Percentiles rank a stretch among this genome's conserved stretches.
phyloP scores from a whole-genome alignment of 2,329 filamentous ascomycete species.

The Canariomyces notabilis region DNA sequence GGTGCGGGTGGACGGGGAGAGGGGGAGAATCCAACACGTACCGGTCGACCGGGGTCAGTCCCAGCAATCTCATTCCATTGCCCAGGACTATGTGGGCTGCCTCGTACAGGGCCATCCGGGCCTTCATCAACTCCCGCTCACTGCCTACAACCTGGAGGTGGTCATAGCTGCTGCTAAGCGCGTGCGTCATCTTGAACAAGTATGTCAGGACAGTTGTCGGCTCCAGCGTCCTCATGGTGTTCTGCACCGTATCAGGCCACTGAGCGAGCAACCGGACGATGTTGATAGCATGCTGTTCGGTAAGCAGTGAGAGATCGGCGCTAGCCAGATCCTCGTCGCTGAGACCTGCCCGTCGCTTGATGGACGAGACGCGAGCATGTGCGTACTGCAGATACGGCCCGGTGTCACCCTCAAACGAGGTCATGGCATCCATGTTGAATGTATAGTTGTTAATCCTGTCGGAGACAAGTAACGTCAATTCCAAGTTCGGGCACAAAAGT shows the following conservation, averaged over 20 bases:
- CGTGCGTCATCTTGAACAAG: slow-evolving; percentile 82
- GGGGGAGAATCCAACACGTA: slow-evolving; percentile 12
- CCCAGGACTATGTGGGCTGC: slow-evolving; percentile 68
- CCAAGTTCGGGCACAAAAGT: too few relatives aligned
- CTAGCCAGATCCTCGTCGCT: slow-evolving; percentile 52
- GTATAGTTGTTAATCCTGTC: slow-evolving; percentile 58
- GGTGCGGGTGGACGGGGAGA: too few relatives aligned
- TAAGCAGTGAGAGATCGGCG: slow-evolving; percentile 64
- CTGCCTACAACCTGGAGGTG: slow-evolving; percentile 77
- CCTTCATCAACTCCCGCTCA: slow-evolving; percentile 64
- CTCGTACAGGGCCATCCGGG: slow-evolving; percentile 73
- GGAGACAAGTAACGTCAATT: slow-evolving; percentile 8
- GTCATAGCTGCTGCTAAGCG: slow-evolving; percentile 74
- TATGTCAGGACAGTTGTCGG: slow-evolving; percentile 56
- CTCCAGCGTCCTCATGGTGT: slow-evolving; percentile 76
- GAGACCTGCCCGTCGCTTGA: slow-evolving; percentile 52
- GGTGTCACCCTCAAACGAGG: slow-evolving; percentile 78
- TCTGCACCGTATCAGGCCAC: slow-evolving; percentile 80
- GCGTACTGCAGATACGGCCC: slow-evolving; percentile 83
- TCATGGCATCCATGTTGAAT: slow-evolving; percentile 79
- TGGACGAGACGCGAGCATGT: slow-evolving; percentile 65
- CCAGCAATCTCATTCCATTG: slow-evolving; percentile 80
- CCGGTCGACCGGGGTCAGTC: slow-evolving; percentile 70
- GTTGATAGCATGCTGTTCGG: slow-evolving; percentile 66
- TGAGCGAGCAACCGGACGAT: slow-evolving; percentile 72